Base-by-base conservation (phyloP, 2,329 filamentous ascomycete species). In the Colletotrichum siamense region DNA sequence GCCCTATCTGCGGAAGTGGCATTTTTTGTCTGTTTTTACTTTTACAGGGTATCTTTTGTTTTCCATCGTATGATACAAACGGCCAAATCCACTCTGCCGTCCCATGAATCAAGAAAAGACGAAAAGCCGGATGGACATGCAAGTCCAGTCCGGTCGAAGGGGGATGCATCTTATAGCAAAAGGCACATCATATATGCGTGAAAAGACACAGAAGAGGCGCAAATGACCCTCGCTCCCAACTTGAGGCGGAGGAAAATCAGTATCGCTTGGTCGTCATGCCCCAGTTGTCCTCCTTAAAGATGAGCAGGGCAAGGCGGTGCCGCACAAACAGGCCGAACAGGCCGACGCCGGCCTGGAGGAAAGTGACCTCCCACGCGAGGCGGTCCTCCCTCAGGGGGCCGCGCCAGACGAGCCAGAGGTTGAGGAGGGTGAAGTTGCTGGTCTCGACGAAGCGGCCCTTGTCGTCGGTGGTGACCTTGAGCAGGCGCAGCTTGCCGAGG, bases 391-490 rank as follows among this genome's bases (percentile, higher is more conserved):
- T 91, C 89, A 98, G 91, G 4, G 97, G 96, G 0, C 97, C 97
- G 83, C 96, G 94, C 95, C 96, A 98, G 68, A 99, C 95, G 77
- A 99, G 88, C 96, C 96, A 99, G 72, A 99, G 90, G 83, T 99
- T 99, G 79, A 99, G 89, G 64, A 99, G 91, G 10, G 97, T 99
- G 78, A 99, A 90, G 85, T 99, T 99, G 79, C 92, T 95, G 24
- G 93, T 96, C 85, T 97, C 94, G 28, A 92, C 87, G 80, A 99
- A 94, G 79, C 89, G 86, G 10, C 95, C 95, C 71, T 93, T 86
- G 44, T 92, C 88, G 81, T 96, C 92, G 67, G 89, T 90, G 76
- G 89, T 91, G 57, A 98, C 87, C 63, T 91, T 89, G 34, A 78
- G 72, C 68, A 99, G 87, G 77, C 88, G 90, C 72, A 98, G 82